These are phyloP conservation scores for Orbilia javanica DNA, from an alignment of 2,329 filamentous ascomycete species.

Conservation along the genomic window DNA sequence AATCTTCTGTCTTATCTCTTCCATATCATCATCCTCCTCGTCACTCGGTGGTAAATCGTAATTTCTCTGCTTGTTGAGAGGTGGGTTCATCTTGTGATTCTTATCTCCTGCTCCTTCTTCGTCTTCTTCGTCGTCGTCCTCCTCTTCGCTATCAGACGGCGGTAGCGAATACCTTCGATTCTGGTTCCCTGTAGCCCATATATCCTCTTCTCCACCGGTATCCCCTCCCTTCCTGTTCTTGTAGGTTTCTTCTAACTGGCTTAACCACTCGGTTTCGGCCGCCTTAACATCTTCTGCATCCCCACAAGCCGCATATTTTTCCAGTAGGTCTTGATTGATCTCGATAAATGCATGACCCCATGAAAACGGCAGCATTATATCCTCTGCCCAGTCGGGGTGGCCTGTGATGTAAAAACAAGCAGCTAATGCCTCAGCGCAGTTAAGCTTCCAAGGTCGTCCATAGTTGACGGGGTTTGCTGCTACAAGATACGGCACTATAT, in stretches of 20 bases:
- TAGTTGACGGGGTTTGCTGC: slow-evolving; percentile 98
- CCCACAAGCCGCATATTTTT: slow-evolving; percentile 84
- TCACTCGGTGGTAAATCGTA: slow-evolving; percentile 66
- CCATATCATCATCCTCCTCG: slow-evolving; percentile 88
- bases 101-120: slow-evolving; percentile 65
- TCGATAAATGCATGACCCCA: slow-evolving; percentile 90
- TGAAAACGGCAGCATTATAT: slow-evolving; percentile 84
- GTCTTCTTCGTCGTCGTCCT: slow-evolving; percentile 68
- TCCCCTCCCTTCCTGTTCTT: slow-evolving; percentile 78
- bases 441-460: slow-evolving; percentile 91
- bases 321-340: slow-evolving; percentile 86
- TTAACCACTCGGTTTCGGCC: slow-evolving; percentile 88
- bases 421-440: slow-evolving; percentile 94
- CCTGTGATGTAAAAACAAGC: slow-evolving; percentile 95
- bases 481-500: slow-evolving; percentile 86
- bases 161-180: slow-evolving; percentile 74
- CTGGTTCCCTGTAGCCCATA: slow-evolving; percentile 91
- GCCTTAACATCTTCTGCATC: slow-evolving; percentile 86
- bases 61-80: slow-evolving; percentile 69
- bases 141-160: slow-evolving; percentile 65
- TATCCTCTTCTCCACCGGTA: slow-evolving; percentile 75
- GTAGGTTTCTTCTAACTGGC: slow-evolving; percentile 90
- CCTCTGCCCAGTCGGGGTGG: slow-evolving; percentile 87
- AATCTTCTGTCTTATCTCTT: slow-evolving; percentile 88
- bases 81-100: slow-evolving; percentile 69